These are phyloP conservation scores for Streptanthus diversifolius DNA, from an alignment of 345 rosid genomes.

Conservation along the genomic window DNA sequence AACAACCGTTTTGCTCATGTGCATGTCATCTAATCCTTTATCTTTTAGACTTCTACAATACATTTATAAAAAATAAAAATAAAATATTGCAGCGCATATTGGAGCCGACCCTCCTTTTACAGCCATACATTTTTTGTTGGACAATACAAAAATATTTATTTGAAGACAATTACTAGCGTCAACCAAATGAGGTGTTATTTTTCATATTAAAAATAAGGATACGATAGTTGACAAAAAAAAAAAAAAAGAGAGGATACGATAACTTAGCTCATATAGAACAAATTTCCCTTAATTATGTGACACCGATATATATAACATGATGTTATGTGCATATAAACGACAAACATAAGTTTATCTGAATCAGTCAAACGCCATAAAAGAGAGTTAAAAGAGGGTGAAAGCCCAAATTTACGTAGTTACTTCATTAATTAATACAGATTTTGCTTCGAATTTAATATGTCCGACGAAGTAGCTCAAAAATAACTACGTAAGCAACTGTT, in stretches of 20 bases:
- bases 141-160: not conserved
- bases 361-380: not conserved
- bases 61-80: not conserved
- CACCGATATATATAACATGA: too few species aligned
- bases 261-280: not conserved
- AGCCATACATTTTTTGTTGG: not conserved
- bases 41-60: not conserved
- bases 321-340: not conserved
- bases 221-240: too few species aligned
- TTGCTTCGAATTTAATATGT: not conserved
- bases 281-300: not conserved
- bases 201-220: not conserved
- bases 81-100: not conserved
- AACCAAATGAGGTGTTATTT: not conserved
- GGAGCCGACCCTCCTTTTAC: not conserved
- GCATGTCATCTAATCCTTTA: constrained; percentile 10
- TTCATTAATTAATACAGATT: not conserved
- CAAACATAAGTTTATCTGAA: not conserved
- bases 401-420: not conserved
- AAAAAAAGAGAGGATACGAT: too few species aligned
- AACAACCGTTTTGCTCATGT: constrained; percentile 12
- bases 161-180: not conserved
- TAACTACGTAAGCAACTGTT: not conserved
- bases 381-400: not conserved
- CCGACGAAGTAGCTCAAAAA: not conserved